phyloP scores from a whole-genome alignment of 2,329 filamentous ascomycete species.

The Cytospora piceae region DNA sequence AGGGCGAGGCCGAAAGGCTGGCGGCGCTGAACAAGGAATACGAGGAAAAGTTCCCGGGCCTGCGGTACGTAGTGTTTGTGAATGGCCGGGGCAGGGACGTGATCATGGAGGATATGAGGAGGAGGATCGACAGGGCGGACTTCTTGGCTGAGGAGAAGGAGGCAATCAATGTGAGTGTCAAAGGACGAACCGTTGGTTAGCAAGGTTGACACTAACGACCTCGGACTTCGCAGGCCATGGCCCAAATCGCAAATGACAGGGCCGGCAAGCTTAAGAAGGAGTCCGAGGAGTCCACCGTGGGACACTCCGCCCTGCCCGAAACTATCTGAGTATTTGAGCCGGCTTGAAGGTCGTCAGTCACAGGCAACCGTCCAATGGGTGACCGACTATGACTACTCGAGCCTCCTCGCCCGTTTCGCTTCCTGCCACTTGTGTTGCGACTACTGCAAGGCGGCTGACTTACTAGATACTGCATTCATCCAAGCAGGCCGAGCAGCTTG shows the following conservation, averaged over 20 bases:
- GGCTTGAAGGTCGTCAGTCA: neutral
- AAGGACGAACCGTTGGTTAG: constrained; percentile 20
- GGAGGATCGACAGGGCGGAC: constrained; percentile 71
- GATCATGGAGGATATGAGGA: constrained; percentile 82
- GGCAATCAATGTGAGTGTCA: constrained; percentile 68
- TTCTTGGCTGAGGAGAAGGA: constrained; percentile 69
- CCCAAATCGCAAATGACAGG: constrained; percentile 83
- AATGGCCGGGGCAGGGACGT: constrained; percentile 74
- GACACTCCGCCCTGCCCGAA: constrained; percentile 24
- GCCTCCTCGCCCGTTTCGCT: neutral
- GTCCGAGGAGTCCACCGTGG: constrained; percentile 25
- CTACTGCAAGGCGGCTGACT: neutral
- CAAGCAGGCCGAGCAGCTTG: neutral
- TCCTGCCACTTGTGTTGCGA: neutral
- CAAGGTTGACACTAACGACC: constrained; percentile 31
- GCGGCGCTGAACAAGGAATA: constrained; percentile 74
- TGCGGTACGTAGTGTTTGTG: constrained; percentile 91
- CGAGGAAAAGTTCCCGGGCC: constrained; percentile 76
- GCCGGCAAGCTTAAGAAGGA: constrained; percentile 62
- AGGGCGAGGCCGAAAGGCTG: constrained; percentile 61
- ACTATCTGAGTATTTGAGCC: constrained; percentile 22
- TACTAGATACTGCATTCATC: neutral
- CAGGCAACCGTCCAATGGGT: neutral
- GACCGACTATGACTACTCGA: neutral
- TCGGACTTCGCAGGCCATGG: constrained; percentile 72